Evolutionary conservation across 169 alveolate species (phyloP).

Genomic region (Cryptosporidium ubiquitum): DNA sequence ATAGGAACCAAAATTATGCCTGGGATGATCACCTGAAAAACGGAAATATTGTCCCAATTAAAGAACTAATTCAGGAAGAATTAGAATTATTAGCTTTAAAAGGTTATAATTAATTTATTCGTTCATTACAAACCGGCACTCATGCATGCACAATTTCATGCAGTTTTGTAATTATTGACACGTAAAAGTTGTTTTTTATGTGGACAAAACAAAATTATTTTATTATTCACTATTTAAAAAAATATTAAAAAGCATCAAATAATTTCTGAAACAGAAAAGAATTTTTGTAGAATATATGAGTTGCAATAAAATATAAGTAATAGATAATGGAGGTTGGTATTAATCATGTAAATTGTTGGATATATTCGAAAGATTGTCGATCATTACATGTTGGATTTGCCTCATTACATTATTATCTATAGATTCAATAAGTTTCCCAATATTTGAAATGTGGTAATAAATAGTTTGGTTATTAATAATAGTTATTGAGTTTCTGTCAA

Average conservation of each 20-base stretch:
- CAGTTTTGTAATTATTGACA: neutral
- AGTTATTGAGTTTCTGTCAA: slow-evolving; percentile 42
- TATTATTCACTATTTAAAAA: too few species aligned
- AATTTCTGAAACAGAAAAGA: too few species aligned
- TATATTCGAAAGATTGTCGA: slow-evolving; percentile 38
- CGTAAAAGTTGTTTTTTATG: neutral
- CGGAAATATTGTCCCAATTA: slow-evolving; percentile 25
- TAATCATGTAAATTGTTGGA: slow-evolving; percentile 10
- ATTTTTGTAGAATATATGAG: neutral
- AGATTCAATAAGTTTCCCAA: slow-evolving; percentile 47
- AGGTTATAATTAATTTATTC: slow-evolving; percentile 30
- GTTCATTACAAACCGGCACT: too few species aligned
- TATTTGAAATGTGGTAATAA: slow-evolving; percentile 28
- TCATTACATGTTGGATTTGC: slow-evolving; percentile 37
- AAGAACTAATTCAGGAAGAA: slow-evolving; percentile 48
- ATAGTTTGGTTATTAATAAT: slow-evolving; percentile 45
- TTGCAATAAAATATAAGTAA: neutral
- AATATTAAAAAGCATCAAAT: too few species aligned
- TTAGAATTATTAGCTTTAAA: slow-evolving; percentile 25
- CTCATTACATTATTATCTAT: slow-evolving; percentile 44
- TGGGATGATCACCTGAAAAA: slow-evolving; percentile 47
- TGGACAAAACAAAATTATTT: neutral
- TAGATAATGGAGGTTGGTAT: neutral
- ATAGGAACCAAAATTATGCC: slow-evolving; percentile 15
- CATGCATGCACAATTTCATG: slow-evolving; percentile 1